Evolutionary conservation across 768 basidiomycete species (phyloP).

Genomic region (Hygrocybe punicea): DNA sequence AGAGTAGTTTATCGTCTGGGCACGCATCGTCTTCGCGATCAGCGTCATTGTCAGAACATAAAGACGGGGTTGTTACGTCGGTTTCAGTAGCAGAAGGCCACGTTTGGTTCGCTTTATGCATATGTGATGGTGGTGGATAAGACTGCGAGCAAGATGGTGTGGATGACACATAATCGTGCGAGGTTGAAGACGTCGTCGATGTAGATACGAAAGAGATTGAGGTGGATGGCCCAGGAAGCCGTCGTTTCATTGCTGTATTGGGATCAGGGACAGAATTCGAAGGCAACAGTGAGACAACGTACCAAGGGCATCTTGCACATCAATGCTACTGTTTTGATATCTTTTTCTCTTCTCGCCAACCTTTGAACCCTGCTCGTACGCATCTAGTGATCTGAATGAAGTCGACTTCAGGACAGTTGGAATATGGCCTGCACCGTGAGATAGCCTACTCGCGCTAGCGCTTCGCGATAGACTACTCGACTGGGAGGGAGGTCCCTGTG

Average conservation of each 20-base stretch:
- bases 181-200: conserved; percentile 12
- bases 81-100: conserved; percentile 32
- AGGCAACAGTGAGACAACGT: conserved; percentile 17
- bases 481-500: conserved; percentile 8
- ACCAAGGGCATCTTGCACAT: conserved; percentile 33
- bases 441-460: background rate
- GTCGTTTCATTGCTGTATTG: conserved; percentile 39
- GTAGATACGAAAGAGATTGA: conserved; percentile 23
- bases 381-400: background rate
- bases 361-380: background rate
- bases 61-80: conserved; percentile 56
- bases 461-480: background rate
- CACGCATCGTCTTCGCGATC: conserved; percentile 48
- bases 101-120: conserved; percentile 6
- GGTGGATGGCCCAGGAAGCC: conserved; percentile 28
- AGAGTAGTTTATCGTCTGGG: conserved; percentile 48
- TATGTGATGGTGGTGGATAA: conserved; percentile 16
- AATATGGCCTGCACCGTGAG: background rate
- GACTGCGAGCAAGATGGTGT: conserved; percentile 20
- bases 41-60: conserved; percentile 66
- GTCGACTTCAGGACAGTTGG: background rate
- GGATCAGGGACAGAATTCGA: background rate
- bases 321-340: conserved; percentile 31
- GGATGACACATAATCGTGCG: conserved; percentile 9
- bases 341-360: conserved; percentile 33